Percentiles rank a stretch among this genome's conserved stretches.
Evolutionary conservation across 257 asterid species (phyloP).

Genomic region (Plectranthus barbatus): DNA sequence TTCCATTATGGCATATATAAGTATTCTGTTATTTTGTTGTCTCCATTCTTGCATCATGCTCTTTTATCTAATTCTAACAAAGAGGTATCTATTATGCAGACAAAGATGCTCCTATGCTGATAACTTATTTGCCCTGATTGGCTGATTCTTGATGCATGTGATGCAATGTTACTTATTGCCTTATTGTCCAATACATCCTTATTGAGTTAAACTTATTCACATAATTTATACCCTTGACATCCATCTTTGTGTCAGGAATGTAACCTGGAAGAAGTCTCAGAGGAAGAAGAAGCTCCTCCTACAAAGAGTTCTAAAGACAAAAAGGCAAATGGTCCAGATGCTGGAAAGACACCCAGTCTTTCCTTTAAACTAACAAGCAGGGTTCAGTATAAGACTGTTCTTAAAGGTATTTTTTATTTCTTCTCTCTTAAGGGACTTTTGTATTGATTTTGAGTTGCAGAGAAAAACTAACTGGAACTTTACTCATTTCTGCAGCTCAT

Average conservation of each 20-base stretch:
- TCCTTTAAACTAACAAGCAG: constrained; percentile 71
- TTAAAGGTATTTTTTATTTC: constrained; percentile 41
- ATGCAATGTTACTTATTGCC: too few species aligned
- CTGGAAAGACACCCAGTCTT: constrained; percentile 65
- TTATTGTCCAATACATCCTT: neutral
- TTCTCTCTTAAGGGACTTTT: neutral
- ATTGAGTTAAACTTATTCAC: neutral
- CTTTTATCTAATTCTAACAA: too few species aligned
- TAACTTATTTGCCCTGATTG: neutral
- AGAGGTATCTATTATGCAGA: neutral
- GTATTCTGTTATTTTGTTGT: too few species aligned
- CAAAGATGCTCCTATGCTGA: neutral
- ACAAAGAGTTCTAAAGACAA: constrained; percentile 87
- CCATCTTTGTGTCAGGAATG: constrained; percentile 56
- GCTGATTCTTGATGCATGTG: neutral
- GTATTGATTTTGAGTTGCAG: neutral
- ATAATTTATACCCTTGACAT: neutral
- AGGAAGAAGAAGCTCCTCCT: constrained; percentile 72
- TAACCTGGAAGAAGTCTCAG: constrained; percentile 80
- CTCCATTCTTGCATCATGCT: too few species aligned
- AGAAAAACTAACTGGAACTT: constrained; percentile 2
- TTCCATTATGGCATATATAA: too few species aligned
- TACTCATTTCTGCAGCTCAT: constrained; percentile 52
- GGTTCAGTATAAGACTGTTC: constrained; percentile 87
- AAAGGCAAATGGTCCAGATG: constrained; percentile 84